These are phyloP conservation scores for Aspergillus sp. DNA, from an alignment of 2,329 filamentous ascomycete species.

Conservation along the genomic window DNA sequence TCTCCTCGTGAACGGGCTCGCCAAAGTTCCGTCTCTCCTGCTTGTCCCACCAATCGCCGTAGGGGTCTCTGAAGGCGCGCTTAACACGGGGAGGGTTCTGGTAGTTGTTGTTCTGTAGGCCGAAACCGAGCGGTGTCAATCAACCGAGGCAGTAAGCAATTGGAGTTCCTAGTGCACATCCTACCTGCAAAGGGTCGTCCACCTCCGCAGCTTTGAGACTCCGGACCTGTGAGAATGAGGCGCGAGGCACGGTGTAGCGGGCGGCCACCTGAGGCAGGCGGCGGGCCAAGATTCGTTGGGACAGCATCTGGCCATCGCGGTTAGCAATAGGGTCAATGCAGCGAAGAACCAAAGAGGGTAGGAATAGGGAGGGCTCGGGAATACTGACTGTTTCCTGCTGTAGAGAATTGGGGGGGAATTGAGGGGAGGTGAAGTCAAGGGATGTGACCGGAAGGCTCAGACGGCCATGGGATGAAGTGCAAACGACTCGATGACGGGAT, in stretches of 20 bases:
- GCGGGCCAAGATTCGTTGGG: slow-evolving; percentile 46
- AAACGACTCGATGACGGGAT: slow-evolving; percentile 20
- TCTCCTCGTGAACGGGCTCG: slow-evolving; percentile 94
- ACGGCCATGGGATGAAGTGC: slow-evolving; percentile 25
- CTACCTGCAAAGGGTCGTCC: slow-evolving; percentile 49
- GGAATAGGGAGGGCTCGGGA: neutral
- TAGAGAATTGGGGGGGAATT: slow-evolving; percentile 14
- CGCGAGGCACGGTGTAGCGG: slow-evolving; percentile 42
- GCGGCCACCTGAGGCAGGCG: slow-evolving; percentile 43
- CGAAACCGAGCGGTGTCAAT: slow-evolving; percentile 22
- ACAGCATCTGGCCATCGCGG: slow-evolving; percentile 43
- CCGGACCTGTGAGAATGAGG: slow-evolving; percentile 45
- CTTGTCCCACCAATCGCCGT: slow-evolving; percentile 94
- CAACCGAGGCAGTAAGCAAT: slow-evolving; percentile 1
- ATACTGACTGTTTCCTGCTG: slow-evolving; percentile 31
- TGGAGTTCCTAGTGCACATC: neutral
- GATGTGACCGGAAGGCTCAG: slow-evolving; percentile 22
- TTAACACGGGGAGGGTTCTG: slow-evolving; percentile 64
- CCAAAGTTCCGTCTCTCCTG: slow-evolving; percentile 97
- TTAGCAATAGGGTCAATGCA: slow-evolving; percentile 23
- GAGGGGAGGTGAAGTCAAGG: slow-evolving; percentile 13
- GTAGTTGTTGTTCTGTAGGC: slow-evolving; percentile 48
- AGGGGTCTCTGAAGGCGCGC: slow-evolving; percentile 87
- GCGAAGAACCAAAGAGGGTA: neutral
- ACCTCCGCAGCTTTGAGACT: slow-evolving; percentile 41